These are phyloP conservation scores for Epichloe aotearoae DNA, from an alignment of 2,329 filamentous ascomycete genomes.

Conservation along the genomic window DNA sequence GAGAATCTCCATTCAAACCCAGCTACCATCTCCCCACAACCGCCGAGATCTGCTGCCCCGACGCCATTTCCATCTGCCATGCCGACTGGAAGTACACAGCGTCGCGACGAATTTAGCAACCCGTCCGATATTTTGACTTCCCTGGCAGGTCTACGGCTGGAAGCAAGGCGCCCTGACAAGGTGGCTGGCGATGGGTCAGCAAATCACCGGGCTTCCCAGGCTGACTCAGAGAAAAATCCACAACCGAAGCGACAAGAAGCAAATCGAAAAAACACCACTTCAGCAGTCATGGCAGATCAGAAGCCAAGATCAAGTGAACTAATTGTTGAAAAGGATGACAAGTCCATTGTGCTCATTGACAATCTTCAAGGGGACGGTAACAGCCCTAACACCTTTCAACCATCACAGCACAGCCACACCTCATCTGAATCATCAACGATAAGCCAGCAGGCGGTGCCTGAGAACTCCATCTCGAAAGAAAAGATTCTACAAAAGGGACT, in stretches of 20 bases:
- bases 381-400: neutral
- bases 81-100: neutral
- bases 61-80: neutral
- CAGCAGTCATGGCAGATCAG: neutral
- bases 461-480: neutral
- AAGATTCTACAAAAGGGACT: conserved; percentile 35
- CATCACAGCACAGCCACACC: conserved; percentile 1
- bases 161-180: conserved; percentile 13
- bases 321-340: neutral
- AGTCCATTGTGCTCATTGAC: neutral
- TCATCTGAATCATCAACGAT: neutral
- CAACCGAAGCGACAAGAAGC: conserved; percentile 10
- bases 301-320: neutral
- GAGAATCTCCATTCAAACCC: conserved; percentile 13
- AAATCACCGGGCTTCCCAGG: neutral
- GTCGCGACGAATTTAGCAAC: neutral
- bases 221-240: conserved; percentile 6
- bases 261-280: neutral
- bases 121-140: conserved; percentile 19
- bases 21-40: neutral
- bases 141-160: conserved; percentile 19
- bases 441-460: neutral
- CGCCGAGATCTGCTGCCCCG: conserved; percentile 1
- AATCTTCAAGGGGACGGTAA: neutral
- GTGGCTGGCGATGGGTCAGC: conserved; percentile 3